These are phyloP conservation scores for Ceriops tagal DNA, from an alignment of 345 rosid genomes.

Conservation along the genomic window DNA sequence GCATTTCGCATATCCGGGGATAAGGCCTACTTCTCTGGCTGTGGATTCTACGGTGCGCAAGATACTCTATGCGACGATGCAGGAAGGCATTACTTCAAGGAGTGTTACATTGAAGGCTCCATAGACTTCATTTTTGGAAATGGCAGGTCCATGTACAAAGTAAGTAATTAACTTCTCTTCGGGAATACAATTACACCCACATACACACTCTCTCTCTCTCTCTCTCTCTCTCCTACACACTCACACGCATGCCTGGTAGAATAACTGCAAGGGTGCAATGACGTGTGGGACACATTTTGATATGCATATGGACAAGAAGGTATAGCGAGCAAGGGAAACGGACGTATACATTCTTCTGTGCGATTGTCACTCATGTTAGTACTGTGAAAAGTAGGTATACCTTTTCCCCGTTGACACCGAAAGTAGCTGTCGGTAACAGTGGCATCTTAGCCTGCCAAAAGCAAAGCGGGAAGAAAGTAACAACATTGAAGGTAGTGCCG, in stretches of 20 bases:
- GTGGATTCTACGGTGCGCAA: slow-evolving; percentile 93
- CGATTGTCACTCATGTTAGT: neutral
- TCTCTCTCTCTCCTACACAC: too few relatives aligned
- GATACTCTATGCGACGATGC: slow-evolving; percentile 94
- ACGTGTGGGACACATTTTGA: neutral
- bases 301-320: neutral
- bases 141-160: slow-evolving; percentile 91
- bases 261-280: too few relatives aligned
- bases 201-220: too few relatives aligned
- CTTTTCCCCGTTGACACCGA: slow-evolving; percentile 7
- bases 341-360: slow-evolving; percentile 15
- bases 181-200: too few relatives aligned
- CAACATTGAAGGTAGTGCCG: neutral
- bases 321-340: slow-evolving; percentile 4
- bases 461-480: neutral
- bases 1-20: slow-evolving; percentile 91
- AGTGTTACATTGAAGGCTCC: slow-evolving; percentile 89
- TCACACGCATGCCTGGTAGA: too few relatives aligned
- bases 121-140: slow-evolving; percentile 95
- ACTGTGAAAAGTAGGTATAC: slow-evolving; percentile 2
- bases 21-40: slow-evolving; percentile 82
- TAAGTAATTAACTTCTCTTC: slow-evolving; percentile 19
- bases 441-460: slow-evolving; percentile 11
- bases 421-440: slow-evolving; percentile 20
- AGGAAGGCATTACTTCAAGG: slow-evolving; percentile 88